Percentiles rank a stretch among this genome's conserved stretches.
These are phyloP conservation scores for Leptographium galeiforme DNA, from an alignment of 2,329 filamentous ascomycete species.

Conservation along the genomic window DNA sequence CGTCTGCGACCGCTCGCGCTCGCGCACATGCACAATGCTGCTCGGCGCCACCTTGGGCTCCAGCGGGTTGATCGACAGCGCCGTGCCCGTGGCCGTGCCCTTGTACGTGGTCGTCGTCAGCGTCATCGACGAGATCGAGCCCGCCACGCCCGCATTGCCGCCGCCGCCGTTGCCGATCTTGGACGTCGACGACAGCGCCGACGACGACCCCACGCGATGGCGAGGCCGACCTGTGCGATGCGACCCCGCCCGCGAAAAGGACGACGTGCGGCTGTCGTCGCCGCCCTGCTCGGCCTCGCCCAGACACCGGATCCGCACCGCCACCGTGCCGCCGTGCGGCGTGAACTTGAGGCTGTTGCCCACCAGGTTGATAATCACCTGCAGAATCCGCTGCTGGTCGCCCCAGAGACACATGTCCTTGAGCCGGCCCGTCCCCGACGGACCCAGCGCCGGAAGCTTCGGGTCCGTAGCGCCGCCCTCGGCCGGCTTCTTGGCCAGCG, in stretches of 20 bases:
- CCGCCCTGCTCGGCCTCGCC: slow-evolving; percentile 36
- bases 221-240: slow-evolving; percentile 27
- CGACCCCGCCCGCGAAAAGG: slow-evolving; percentile 33
- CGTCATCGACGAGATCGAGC: slow-evolving; percentile 8
- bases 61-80: slow-evolving; percentile 48
- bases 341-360: slow-evolving; percentile 91
- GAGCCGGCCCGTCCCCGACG: slow-evolving; percentile 51
- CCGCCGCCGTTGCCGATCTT: slow-evolving; percentile 17
- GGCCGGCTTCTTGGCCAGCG: not conserved
- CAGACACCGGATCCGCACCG: slow-evolving; percentile 61
- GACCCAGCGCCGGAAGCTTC: slow-evolving; percentile 45
- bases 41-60: slow-evolving; percentile 34
- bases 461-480: slow-evolving; percentile 14
- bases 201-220: slow-evolving; percentile 33
- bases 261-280: slow-evolving; percentile 38
- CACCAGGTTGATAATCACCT: slow-evolving; percentile 87
- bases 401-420: slow-evolving; percentile 85
- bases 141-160: slow-evolving; percentile 5
- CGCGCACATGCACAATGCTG: slow-evolving; percentile 33
- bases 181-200: slow-evolving; percentile 37
- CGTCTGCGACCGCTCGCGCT: slow-evolving; percentile 44
- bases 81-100: slow-evolving; percentile 30
- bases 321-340: slow-evolving; percentile 59
- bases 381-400: slow-evolving; percentile 81
- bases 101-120: slow-evolving; percentile 12